Conservation (phyloP, 202 grass and related monocot species). For the Brachypodium distachyon region DNA sequence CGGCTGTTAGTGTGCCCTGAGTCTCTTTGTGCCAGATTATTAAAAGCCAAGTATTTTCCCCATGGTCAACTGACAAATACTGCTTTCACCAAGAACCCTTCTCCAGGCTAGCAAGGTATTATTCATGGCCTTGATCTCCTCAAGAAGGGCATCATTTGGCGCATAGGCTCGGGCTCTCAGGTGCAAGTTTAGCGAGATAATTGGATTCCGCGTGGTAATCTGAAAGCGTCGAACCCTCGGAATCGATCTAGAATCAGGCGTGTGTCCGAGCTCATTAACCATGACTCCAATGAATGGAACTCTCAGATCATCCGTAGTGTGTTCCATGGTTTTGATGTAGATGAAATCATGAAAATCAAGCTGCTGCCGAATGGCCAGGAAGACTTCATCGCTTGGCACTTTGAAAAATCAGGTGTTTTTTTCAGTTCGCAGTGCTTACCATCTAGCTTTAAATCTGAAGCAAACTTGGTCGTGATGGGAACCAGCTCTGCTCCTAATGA, state of each 20-base stretch:
- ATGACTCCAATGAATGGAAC: not conserved
- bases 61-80: not conserved
- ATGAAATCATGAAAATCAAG: not conserved
- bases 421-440: not conserved
- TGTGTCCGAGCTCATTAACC: not conserved
- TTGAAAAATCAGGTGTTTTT: not conserved
- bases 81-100: not conserved
- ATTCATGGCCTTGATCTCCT: not conserved
- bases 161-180: not conserved
- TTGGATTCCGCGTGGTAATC: not conserved
- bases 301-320: fast-evolving
- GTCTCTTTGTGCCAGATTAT: not conserved
- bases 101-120: not conserved
- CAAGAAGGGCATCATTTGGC: not conserved
- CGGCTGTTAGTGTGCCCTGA: not conserved
- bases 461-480: too few species aligned
- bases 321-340: not conserved
- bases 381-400: too few species aligned
- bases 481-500: too few species aligned
- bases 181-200: not conserved
- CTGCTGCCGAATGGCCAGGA: not conserved
- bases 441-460: not conserved
- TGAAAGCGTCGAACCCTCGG: not conserved
- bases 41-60: not conserved
- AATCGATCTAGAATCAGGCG: not conserved